A percentile compares a stretch with the other conserved stretches of the same genome.
phyloP scores from a whole-genome alignment of 1,284 basidiomycete genomes.

The Ustilago loliicola region DNA sequence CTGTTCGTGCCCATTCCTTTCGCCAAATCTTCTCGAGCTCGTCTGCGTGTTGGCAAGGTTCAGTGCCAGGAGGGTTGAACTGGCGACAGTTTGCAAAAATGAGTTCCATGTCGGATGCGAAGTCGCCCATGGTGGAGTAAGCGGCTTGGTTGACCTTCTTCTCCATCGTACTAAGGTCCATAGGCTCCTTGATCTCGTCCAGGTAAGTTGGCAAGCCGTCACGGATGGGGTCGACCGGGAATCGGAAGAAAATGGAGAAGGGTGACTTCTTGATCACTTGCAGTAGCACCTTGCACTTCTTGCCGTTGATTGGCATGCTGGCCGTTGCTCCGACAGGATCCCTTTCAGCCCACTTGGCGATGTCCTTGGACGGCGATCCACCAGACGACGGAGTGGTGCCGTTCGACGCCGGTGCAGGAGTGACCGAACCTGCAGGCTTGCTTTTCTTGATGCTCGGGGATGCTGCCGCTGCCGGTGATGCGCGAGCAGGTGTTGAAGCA shows the following conservation, averaged over 20 bases:
- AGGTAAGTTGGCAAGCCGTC: slow-evolving; percentile 88
- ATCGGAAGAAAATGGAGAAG: slow-evolving; percentile 82
- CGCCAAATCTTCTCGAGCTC: slow-evolving; percentile 84
- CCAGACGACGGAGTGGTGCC: slow-evolving; percentile 19
- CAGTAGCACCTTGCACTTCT: slow-evolving; percentile 82
- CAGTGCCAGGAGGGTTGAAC: slow-evolving; percentile 75
- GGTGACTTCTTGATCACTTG: slow-evolving; percentile 78
- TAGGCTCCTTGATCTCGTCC: slow-evolving; percentile 89
- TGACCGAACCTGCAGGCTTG: slow-evolving; percentile 22
- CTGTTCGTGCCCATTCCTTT: slow-evolving; percentile 85
- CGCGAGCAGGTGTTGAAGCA: slow-evolving; percentile 5
- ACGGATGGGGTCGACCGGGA: slow-evolving; percentile 84
- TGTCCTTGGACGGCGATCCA: slow-evolving; percentile 31
- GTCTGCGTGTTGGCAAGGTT: slow-evolving; percentile 79
- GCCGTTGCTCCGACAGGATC: slow-evolving; percentile 56
- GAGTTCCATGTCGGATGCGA: slow-evolving; percentile 84
- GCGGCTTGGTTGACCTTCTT: slow-evolving; percentile 73
- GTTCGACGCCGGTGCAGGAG: slow-evolving; percentile 19
- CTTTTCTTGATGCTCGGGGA: slow-evolving; percentile 25
- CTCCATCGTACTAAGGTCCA: slow-evolving; percentile 91
- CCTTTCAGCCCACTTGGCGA: slow-evolving; percentile 38
- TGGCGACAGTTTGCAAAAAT: slow-evolving; percentile 83
- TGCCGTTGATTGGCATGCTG: slow-evolving; percentile 63
- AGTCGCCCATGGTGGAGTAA: slow-evolving; percentile 72
- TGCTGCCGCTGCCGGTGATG: slow-evolving; percentile 17